Evolutionary conservation across 495 filamentous ascomycete species (phyloP).

Genomic region (Xylaria curta): DNA sequence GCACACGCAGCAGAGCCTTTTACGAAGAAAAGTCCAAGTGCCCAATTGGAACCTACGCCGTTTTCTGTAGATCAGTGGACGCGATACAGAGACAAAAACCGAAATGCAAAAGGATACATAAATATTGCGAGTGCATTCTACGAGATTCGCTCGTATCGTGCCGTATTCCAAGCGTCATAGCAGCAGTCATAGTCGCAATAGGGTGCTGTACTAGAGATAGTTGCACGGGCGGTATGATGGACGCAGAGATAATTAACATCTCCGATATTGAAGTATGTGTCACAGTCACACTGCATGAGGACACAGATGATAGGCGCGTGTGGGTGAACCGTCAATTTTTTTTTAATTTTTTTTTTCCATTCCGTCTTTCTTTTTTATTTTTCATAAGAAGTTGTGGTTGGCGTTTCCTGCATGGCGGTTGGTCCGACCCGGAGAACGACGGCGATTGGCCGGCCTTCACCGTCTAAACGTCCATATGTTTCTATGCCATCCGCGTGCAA

Average conservation of each 20-base stretch:
- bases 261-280: conserved; percentile 12
- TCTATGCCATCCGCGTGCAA: conserved; percentile 9
- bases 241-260: background rate
- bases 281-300: conserved; percentile 13
- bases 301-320: conserved; percentile 10
- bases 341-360: background rate
- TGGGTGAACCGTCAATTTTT: background rate
- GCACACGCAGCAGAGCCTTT: background rate
- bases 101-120: background rate
- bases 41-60: conserved; percentile 10
- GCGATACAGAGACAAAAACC: background rate
- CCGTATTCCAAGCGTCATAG: background rate
- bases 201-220: background rate
- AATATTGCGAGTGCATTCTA: background rate
- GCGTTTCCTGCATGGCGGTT: conserved; percentile 20
- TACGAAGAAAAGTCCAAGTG: background rate
- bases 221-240: background rate
- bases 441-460: conserved; percentile 25
- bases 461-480: conserved; percentile 26
- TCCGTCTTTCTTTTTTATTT: background rate
- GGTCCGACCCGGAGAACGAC: conserved; percentile 16
- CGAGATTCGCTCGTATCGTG: background rate
- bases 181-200: background rate
- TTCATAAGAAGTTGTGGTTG: conserved; percentile 4
- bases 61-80: background rate